Percentiles rank a stretch among this genome's conserved stretches.
Conservation (phyloP, 805 yeast genomes). For the Kluyveromyces aestuarii region DNA sequence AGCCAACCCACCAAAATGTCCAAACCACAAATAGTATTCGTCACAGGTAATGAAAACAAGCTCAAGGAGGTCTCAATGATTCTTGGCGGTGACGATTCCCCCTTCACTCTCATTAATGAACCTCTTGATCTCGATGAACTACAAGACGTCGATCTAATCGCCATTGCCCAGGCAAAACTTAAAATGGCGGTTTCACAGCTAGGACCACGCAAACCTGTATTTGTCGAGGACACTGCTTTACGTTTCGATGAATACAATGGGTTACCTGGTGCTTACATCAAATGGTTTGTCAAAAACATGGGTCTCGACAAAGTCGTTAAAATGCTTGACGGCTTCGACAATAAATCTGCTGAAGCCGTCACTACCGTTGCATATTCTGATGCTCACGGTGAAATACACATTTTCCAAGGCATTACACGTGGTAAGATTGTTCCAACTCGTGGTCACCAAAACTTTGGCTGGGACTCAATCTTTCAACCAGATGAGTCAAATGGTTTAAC, state of each 20-base stretch:
- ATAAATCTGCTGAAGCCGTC: slow-evolving; percentile 77
- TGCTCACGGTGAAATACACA: slow-evolving; percentile 67
- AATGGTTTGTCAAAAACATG: slow-evolving; percentile 77
- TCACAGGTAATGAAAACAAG: slow-evolving; percentile 86
- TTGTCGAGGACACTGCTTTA: slow-evolving; percentile 92
- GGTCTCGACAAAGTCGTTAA: slow-evolving; percentile 73
- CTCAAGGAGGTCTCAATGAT: slow-evolving; percentile 76
- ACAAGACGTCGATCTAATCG: slow-evolving; percentile 75
- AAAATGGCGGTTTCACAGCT: slow-evolving; percentile 52
- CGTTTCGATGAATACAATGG: slow-evolving; percentile 73
- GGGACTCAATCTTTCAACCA: slow-evolving; percentile 91
- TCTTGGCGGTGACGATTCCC: slow-evolving; percentile 30
- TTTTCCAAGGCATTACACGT: slow-evolving; percentile 77
- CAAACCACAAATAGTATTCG: slow-evolving; percentile 44
- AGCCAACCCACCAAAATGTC: background rate
- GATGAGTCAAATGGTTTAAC: slow-evolving; percentile 47
- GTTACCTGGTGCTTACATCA: slow-evolving; percentile 91
- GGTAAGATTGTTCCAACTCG: slow-evolving; percentile 73
- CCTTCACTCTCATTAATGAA: slow-evolving; percentile 42
- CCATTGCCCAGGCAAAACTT: slow-evolving; percentile 76
- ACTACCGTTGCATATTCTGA: slow-evolving; percentile 90
- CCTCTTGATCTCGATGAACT: slow-evolving; percentile 80
- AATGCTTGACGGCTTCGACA: slow-evolving; percentile 72
- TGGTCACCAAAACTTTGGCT: slow-evolving; percentile 83
- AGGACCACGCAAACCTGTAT: slow-evolving; percentile 60